Percentiles rank a stretch among this genome's conserved stretches.
phyloP scores from a whole-genome alignment of 2,329 filamentous ascomycete genomes.

The Fusarium xyrophilum region DNA sequence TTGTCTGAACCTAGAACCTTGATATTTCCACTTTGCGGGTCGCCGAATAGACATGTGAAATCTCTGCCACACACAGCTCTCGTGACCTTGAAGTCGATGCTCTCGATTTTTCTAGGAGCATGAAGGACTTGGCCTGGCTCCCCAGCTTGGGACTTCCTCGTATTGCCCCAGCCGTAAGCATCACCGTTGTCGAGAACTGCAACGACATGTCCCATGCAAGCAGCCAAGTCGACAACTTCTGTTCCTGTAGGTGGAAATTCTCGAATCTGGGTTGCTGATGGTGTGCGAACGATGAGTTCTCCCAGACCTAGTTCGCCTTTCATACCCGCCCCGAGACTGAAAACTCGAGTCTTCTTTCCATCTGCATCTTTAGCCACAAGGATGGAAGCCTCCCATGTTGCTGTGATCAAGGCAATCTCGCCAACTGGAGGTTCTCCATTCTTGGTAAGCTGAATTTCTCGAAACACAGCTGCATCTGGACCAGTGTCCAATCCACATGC shows the following conservation, averaged over 20 bases:
- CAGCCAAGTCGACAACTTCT: conserved; percentile 69
- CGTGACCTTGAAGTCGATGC: conserved; percentile 65
- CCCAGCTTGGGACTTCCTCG: conserved; percentile 85
- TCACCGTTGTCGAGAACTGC: conserved; percentile 76
- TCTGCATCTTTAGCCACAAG: conserved; percentile 59
- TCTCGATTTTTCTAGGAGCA: conserved; percentile 66
- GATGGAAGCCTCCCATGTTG: conserved; percentile 80
- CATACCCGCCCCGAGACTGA: conserved; percentile 68
- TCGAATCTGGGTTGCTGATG: conserved; percentile 57
- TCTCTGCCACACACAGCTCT: conserved; percentile 82
- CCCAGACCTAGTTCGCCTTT: conserved; percentile 78
- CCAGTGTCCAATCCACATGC: conserved; percentile 58
- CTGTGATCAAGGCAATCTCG: conserved; percentile 59
- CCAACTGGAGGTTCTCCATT: conserved; percentile 42
- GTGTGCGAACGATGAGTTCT: conserved; percentile 56
- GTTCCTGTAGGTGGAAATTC: conserved; percentile 69
- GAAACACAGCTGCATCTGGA: conserved; percentile 49
- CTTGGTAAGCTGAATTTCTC: conserved; percentile 47
- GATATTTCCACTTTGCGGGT: conserved; percentile 63
- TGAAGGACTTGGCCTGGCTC: conserved; percentile 60
- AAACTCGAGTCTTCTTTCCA: conserved; percentile 58
- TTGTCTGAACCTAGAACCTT: conserved; percentile 77
- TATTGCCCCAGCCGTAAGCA: conserved; percentile 87
- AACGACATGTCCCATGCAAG: conserved; percentile 80
- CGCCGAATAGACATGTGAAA: conserved; percentile 76